A percentile compares a stretch with the other conserved stretches of the same genome.
Evolutionary conservation across 345 rosid genomes (phyloP).

Genomic region (Bruguiera sexangula): DNA sequence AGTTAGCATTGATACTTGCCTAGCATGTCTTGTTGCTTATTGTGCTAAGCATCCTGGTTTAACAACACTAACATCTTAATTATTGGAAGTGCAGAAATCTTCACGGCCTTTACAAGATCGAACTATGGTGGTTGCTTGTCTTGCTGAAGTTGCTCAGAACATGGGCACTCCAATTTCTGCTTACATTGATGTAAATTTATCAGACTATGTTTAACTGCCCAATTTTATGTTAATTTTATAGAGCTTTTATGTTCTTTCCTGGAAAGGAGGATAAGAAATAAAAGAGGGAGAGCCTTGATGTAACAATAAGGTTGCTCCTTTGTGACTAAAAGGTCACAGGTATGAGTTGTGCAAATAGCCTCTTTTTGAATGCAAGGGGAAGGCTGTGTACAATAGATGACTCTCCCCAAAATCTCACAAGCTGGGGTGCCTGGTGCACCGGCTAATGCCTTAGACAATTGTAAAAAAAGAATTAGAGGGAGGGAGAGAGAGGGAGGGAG

Average conservation of each 20-base stretch:
- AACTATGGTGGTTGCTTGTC: conserved; percentile 97
- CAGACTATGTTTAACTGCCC: neutral
- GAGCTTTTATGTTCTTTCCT: neutral
- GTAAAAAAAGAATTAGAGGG: too few relatives aligned
- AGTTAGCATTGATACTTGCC: conserved; percentile 25
- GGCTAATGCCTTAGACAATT: too few relatives aligned
- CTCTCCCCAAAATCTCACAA: too few relatives aligned
- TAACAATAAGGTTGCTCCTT: too few relatives aligned
- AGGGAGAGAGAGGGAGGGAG: too few relatives aligned
- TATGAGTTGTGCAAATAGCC: too few relatives aligned
- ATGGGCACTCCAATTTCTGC: conserved; percentile 92
- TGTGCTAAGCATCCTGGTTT: conserved; percentile 4
- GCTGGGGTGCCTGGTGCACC: too few relatives aligned
- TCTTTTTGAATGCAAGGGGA: too few relatives aligned
- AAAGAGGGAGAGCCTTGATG: too few relatives aligned
- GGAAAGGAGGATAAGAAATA: too few relatives aligned
- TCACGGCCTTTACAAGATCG: conserved; percentile 86
- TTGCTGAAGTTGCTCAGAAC: conserved; percentile 98
- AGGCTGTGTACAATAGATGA: too few relatives aligned
- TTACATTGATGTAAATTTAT: conserved; percentile 73
- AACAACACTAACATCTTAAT: neutral
- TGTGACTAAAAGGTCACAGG: too few relatives aligned
- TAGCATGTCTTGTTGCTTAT: conserved; percentile 7
- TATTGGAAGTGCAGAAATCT: conserved; percentile 49
- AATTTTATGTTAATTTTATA: neutral